Base-by-base conservation (phyloP, 805 yeast genomes). In the Saccharomyces cerevisiae region DNA sequence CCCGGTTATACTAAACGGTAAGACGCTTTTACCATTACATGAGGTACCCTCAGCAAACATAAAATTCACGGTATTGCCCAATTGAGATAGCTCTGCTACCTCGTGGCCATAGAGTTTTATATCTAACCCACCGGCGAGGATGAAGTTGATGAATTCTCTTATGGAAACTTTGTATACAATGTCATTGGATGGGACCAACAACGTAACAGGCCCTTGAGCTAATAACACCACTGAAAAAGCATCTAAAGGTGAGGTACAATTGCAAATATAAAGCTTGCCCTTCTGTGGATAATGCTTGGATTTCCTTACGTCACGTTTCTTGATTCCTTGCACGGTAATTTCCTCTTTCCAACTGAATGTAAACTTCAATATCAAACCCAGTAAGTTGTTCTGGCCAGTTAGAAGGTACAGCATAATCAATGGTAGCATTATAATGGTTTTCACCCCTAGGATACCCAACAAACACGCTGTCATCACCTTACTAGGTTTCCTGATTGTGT, bases 11-110 rank as follows among this genome's bases (percentile, higher is more conserved):
- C 73, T 71, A 53, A 87, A 79, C 2, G 89, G 82, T 57, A 91
- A 74, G 1, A 91, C 65, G 0, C 90, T 83, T 57, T 83, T 83
- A 51, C 95, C 94, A 65, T 91, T 92, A 0, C 96, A 82, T 0
- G 96, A 77, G 0, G 96, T 87, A 0, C 96, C 96, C 64, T 90
- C 97, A 2, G 84, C 76, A 55, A 89, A 81, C 24, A 86, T 60
- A 51, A 78, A 83, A 3, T 82, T 75, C 0, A 75, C 71, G 46
- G 78, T 76, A n/a, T 75, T 73, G 3, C 67, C 65, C 22, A 69
- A 62, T 29, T 65, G 59, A 1, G 53, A 43, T 3, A 54, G 48
- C 5, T 54, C 60, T n/a, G 41, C 48, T 29, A 60, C 47, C 46
- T 57, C 51, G 52, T 52, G 46, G 22, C 62, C 59, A 48, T 47